Evolutionary conservation across 1,139 yeast species (phyloP), one percentile per base, ranked within the genome.

Genomic region (Yamadazyma sp.): DNA sequence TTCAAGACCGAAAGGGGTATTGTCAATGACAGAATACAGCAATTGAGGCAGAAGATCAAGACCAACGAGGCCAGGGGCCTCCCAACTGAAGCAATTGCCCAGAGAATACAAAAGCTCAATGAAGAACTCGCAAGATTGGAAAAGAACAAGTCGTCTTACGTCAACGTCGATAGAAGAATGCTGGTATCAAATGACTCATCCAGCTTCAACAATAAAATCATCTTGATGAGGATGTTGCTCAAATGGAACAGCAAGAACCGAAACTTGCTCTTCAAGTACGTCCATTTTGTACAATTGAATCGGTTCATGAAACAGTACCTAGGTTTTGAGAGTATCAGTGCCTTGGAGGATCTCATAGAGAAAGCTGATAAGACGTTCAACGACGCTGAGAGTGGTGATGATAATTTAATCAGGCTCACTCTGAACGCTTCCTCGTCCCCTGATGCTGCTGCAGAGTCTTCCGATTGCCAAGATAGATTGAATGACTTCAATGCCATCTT

Each of bases 401-500:
- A 35, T 5, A 24, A 28, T 11, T 20, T 17, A 11, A n/a, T 16
- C 12, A 36, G 17, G 25, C 36, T 26, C 16, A 31, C 26, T 3
- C 18, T 27, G 22, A 38, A 17, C 9, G 28, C 26, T 5, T 31
- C 23, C 5, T 4, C n/a, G 11, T 22, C 12, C 29, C 17, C 27
- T 10, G n/a, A 24, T n/a, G 28, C 14, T n/a, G 8, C 18, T 12
- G 31, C 16, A 22, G 34, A 31, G 27, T 34, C 30, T 4, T 12
- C 23, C n/a, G 40, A 17, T 10, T 56, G 64, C 9, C 51, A 55
- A 32, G 55, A 55, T 6, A 46, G 68, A 30, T 36, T 66, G 3
- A 66, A 66, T 5, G 60, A 67, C 15, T 81, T 84, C 53, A 82
- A 83, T 41, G 61, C 69, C 16, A 77, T 75, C 34, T 54, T 87